A percentile compares a stretch with the other conserved stretches of the same genome.
phyloP scores from a whole-genome alignment of 2,329 filamentous ascomycete species.

The Epichloe uncinata region DNA sequence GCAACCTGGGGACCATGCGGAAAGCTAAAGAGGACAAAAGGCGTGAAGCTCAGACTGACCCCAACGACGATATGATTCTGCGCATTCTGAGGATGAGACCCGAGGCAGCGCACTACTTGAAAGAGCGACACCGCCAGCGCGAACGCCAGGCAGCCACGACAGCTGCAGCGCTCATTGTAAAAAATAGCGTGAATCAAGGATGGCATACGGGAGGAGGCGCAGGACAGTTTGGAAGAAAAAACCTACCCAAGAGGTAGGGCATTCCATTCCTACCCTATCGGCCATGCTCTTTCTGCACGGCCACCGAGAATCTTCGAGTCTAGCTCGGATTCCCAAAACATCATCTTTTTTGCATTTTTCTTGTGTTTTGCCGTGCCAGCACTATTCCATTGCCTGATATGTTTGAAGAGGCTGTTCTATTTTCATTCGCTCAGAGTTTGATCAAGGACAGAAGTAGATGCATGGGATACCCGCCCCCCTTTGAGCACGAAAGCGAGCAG shows the following conservation, averaged over 20 bases:
- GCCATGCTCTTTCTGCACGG: too few species aligned
- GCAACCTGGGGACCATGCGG: constrained; percentile 91
- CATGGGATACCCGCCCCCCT: background rate
- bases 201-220: constrained; percentile 31
- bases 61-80: constrained; percentile 95
- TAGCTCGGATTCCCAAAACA: background rate
- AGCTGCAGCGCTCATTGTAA: constrained; percentile 86
- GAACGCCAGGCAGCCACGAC: constrained; percentile 82
- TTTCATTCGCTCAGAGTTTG: background rate
- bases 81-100: constrained; percentile 89
- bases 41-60: constrained; percentile 89
- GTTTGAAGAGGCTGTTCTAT: background rate
- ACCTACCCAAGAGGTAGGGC: constrained; percentile 31
- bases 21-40: constrained; percentile 93
- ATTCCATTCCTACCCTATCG: too few species aligned
- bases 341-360: background rate
- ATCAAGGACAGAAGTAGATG: too few species aligned
- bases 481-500: background rate
- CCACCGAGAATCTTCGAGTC: background rate
- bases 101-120: constrained; percentile 76
- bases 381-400: background rate
- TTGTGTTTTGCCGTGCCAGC: background rate
- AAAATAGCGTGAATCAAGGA: constrained; percentile 63
- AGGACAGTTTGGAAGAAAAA: constrained; percentile 30
- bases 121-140: constrained; percentile 84